phyloP scores from a whole-genome alignment of 208 protist genomes.

The Trypanosoma avium region DNA sequence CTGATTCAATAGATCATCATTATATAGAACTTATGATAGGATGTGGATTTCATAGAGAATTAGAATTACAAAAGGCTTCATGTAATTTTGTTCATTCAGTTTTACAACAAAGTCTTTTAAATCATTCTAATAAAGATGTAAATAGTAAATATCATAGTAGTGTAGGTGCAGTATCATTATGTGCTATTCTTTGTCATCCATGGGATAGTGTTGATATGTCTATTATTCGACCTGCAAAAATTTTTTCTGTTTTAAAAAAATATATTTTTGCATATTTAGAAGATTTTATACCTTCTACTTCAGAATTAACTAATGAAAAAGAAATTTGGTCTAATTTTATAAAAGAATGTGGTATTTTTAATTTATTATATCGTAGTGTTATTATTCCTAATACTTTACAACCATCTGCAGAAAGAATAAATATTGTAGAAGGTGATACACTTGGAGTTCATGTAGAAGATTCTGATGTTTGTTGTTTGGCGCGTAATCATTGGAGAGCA shows the following conservation, averaged over 20 bases:
- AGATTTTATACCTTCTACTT: conserved; percentile 12
- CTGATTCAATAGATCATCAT: conserved; percentile 33
- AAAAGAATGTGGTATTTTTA: conserved; percentile 47
- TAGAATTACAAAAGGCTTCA: conserved; percentile 69
- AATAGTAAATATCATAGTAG: conserved; percentile 14
- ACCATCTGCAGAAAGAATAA: conserved; percentile 58
- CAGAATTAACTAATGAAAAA: neutral
- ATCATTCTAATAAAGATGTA: conserved; percentile 1
- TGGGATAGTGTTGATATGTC: conserved; percentile 87
- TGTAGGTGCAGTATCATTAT: conserved; percentile 47
- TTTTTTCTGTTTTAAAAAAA: conserved; percentile 72
- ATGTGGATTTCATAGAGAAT: conserved; percentile 75
- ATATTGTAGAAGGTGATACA: conserved; percentile 78
- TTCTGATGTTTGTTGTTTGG: conserved; percentile 60
- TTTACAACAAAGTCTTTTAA: conserved; percentile 46
- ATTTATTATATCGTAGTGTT: conserved; percentile 61
- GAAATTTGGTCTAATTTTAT: conserved; percentile 8
- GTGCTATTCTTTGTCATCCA: conserved; percentile 81
- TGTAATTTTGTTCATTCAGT: conserved; percentile 77
- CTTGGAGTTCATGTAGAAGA: conserved; percentile 82
- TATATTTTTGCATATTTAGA: conserved; percentile 33
- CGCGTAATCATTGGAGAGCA: conserved; percentile 78
- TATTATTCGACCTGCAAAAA: conserved; percentile 63
- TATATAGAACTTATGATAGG: conserved; percentile 73
- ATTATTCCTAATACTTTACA: conserved; percentile 82